Evolutionary conservation across 208 protist species (phyloP).

Genomic region (Acanthamoeba rhysodes): DNA sequence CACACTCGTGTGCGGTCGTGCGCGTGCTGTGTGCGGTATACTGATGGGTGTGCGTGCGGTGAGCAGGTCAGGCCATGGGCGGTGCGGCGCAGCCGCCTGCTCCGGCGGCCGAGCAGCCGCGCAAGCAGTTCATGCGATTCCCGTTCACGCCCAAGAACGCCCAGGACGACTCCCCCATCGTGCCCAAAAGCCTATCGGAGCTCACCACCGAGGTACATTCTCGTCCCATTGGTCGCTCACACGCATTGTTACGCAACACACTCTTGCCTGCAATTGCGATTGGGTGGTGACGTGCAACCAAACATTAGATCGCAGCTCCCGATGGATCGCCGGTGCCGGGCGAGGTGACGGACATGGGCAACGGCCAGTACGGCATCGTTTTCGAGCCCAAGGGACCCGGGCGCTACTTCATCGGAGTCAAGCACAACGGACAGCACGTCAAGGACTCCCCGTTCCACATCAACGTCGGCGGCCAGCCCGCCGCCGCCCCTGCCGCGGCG

Average conservation of each 20-base stretch:
- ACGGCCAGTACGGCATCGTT: slow-evolving; percentile 39
- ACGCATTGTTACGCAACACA: not conserved
- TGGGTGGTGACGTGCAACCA: no score
- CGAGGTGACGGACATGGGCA: slow-evolving; percentile 27
- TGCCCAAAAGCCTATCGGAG: slow-evolving; percentile 33
- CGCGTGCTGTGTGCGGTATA: no score
- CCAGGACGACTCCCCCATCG: not conserved
- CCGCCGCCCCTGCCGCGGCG: not conserved
- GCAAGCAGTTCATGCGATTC: slow-evolving; percentile 46
- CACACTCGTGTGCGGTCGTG: not conserved
- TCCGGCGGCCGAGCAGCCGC: not conserved
- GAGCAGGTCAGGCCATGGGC: not conserved
- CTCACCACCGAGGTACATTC: slow-evolving; percentile 10
- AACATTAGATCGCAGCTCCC: not conserved
- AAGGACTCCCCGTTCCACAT: slow-evolving; percentile 67
- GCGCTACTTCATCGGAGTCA: slow-evolving; percentile 77
- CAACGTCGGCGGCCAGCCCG: slow-evolving; percentile 55
- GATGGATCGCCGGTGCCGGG: not conserved
- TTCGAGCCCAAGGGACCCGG: slow-evolving; percentile 71
- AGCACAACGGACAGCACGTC: slow-evolving; percentile 58
- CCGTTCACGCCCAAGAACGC: slow-evolving; percentile 25
- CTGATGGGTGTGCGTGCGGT: not conserved
- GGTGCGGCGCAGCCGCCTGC: not conserved
- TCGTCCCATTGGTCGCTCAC: not conserved
- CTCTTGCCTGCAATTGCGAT: no score